These are phyloP conservation scores for Suillus luteus DNA, from an alignment of 768 basidiomycete species.

Conservation along the genomic window DNA sequence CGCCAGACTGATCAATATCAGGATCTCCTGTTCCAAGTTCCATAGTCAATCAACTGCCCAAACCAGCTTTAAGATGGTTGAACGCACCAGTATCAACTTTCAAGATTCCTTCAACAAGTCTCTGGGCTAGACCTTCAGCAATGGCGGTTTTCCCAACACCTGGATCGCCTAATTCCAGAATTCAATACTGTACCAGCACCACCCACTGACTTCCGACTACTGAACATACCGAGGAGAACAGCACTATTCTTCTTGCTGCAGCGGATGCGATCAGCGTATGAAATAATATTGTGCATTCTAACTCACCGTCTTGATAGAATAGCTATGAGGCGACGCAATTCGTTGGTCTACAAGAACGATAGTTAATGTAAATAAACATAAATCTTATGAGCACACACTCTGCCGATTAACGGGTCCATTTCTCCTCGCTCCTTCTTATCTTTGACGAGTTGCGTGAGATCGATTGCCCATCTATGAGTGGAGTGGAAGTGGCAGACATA, in stretches of 20 bases:
- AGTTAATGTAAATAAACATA: not conserved
- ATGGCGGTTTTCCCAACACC: constrained; percentile 15
- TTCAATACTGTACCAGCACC: not conserved
- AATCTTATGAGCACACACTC: constrained; percentile 1
- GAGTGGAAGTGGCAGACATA: not conserved
- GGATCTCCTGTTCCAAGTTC: not conserved
- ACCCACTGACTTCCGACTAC: not conserved
- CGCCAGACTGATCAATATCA: not conserved
- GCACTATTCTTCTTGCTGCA: constrained; percentile 16
- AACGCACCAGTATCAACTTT: not conserved
- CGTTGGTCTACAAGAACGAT: not conserved
- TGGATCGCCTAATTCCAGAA: constrained; percentile 8
- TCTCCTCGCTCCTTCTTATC: constrained; percentile 11
- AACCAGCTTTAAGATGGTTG: not conserved
- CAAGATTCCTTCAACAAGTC: constrained; percentile 8
- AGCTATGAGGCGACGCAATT: constrained; percentile 8
- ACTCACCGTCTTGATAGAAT: constrained; percentile 8
- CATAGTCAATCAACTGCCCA: not conserved
- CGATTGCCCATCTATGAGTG: constrained; percentile 10
- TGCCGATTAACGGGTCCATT: constrained; percentile 11
- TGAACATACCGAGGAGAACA: constrained; percentile 11
- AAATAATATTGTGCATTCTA: too few species aligned
- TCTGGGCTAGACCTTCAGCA: constrained; percentile 11
- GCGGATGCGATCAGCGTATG: not conserved
- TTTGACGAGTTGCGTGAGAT: constrained; percentile 10